phyloP scores from a whole-genome alignment of 352 stramenopile genomes.

The Phytophthora foliorum region DNA sequence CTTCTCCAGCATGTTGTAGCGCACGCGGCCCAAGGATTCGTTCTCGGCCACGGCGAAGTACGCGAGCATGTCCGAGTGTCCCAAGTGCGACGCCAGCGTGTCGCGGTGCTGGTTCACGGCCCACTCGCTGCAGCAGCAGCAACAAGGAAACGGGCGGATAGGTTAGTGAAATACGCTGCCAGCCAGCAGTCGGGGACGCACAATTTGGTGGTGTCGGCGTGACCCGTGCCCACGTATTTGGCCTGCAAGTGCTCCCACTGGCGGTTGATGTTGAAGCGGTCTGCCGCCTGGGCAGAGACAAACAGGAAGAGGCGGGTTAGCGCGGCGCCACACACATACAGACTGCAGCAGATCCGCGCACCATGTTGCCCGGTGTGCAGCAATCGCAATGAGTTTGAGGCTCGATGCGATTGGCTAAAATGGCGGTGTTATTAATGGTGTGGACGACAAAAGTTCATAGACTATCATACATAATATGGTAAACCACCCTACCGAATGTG shows the following conservation, averaged over 20 bases:
- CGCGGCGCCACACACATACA: not conserved
- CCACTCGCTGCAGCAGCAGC: constrained; percentile 90
- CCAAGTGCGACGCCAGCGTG: constrained; percentile 97
- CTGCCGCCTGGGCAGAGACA: constrained; percentile 61
- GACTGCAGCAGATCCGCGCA: constrained; percentile 21
- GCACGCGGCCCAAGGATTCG: constrained; percentile 94
- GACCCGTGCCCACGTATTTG: constrained; percentile 96
- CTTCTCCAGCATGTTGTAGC: constrained; percentile 72
- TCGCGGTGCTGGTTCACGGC: constrained; percentile 99
- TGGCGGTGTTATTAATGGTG: not conserved
- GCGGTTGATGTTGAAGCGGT: constrained; percentile 93
- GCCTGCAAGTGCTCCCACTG: constrained; percentile 95
- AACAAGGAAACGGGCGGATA: not conserved
- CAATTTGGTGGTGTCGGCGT: constrained; percentile 98
- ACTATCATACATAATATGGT: not conserved
- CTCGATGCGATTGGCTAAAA: not conserved
- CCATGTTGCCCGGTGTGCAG: constrained; percentile 28
- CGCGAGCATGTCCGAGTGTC: constrained; percentile 97
- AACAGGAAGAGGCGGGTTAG: constrained; percentile 17
- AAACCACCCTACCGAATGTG: not conserved
- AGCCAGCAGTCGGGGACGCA: constrained; percentile 50
- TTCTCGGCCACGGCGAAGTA: constrained; percentile 99
- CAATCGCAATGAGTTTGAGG: not conserved
- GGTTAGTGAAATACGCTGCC: constrained; percentile 3
- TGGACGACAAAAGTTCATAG: not conserved